Conservation (phyloP, 306 rosid species). For the Albizia julibrissin region DNA sequence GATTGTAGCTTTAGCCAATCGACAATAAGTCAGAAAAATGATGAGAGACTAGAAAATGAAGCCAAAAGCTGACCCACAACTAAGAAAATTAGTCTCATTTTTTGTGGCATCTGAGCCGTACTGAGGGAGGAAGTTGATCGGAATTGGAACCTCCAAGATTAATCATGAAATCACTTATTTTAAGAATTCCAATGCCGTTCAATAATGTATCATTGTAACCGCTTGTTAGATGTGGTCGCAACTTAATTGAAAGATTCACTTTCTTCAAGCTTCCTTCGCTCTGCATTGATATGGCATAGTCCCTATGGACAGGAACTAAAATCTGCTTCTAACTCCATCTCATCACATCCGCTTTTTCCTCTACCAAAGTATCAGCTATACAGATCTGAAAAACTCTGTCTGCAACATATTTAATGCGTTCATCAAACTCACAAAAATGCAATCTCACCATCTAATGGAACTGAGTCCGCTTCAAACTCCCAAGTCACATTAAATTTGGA, state of each 20-base stretch:
- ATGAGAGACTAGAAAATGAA: too few species aligned
- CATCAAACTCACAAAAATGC: conserved; percentile 7
- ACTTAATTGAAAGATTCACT: background rate
- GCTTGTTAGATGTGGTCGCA: background rate
- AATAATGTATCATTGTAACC: background rate
- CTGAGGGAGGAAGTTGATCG: background rate
- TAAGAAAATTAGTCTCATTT: too few species aligned
- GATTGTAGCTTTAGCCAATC: too few species aligned
- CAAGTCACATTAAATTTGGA: too few species aligned
- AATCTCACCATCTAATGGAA: background rate
- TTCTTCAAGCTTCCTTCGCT: background rate
- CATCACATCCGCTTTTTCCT: background rate
- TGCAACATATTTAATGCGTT: background rate
- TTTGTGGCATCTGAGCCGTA: too few species aligned
- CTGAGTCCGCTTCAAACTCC: background rate
- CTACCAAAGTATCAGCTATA: background rate
- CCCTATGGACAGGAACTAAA: background rate
- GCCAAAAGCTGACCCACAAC: too few species aligned
- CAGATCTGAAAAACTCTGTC: background rate
- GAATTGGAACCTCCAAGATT: background rate
- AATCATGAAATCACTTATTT: background rate
- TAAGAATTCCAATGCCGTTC: background rate
- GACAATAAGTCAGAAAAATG: too few species aligned
- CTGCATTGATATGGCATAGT: background rate
- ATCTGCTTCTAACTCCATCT: background rate